phyloP scores from a whole-genome alignment of 768 basidiomycete genomes.

The Pleurotus giganteus region DNA sequence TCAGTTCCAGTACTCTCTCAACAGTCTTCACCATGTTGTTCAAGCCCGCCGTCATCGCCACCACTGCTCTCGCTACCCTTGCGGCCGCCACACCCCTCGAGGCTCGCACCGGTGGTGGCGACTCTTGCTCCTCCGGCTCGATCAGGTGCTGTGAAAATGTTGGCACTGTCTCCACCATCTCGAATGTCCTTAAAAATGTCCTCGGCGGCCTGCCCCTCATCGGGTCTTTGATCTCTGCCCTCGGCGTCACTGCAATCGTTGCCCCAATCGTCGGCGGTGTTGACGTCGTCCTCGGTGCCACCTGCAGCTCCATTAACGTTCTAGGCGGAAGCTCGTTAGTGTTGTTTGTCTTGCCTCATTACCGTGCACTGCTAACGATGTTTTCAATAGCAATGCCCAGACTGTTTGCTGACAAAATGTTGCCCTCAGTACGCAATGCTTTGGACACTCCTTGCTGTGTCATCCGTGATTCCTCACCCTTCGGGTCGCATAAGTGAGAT shows the following conservation, averaged over 20 bases:
- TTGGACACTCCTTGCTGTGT: neutral
- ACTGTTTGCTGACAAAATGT: constrained; percentile 5
- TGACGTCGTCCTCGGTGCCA: neutral
- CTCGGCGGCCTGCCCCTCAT: neutral
- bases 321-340: neutral
- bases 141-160: neutral
- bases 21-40: neutral
- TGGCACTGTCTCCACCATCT: neutral
- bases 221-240: neutral
- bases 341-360: neutral
- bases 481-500: too few species aligned
- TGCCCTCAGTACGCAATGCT: neutral
- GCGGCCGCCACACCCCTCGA: constrained; percentile 2
- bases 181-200: neutral
- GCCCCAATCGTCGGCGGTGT: neutral
- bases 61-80: neutral
- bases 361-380: neutral
- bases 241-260: neutral
- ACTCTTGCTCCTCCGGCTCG: neutral
- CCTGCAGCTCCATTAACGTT: neutral
- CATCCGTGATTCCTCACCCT: too few species aligned
- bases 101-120: neutral
- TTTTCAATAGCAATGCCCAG: neutral
- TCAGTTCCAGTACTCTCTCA: neutral
- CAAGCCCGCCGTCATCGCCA: neutral